Base-by-base conservation (phyloP, 257 asterid species). In the Datura wrightii region DNA sequence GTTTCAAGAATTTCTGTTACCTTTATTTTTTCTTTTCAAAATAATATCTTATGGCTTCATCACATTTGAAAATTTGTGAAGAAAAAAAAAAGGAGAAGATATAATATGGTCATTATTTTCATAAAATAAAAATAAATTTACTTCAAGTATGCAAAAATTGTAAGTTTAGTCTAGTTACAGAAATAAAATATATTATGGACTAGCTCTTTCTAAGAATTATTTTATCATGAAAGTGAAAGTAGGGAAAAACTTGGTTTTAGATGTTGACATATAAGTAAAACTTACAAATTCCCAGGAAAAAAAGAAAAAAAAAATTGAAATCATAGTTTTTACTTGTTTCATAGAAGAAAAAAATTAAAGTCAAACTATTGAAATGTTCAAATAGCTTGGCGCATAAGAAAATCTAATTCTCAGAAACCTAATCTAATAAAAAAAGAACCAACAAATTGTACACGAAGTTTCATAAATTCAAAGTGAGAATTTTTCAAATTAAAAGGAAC, bases 381-480 rank as follows among this genome's bases (percentile, higher is more conserved):
- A 13, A 50, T 74, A 48, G 11, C 44, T 24, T 48, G 60, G 42
- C 2, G 44, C 2, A 74, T 19, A 66, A 2, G 0, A 46, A 46
- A 72, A 6, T 1, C 37, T 13, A 36, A 14, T 66, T 72, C 41
- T n/a, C n/a, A 72, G 58, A 46, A 0, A 44, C 19, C 14, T n/a
- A 18, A 0, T 46, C n/a, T n/a, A n/a, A n/a, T 19, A 46, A 3
- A 54, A 11, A 52, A 41, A 69, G 79, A 39, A 16, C 54, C 54
- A 69, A 69, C 8, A 39, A 3, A 18, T 41, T 69, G 34, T 69
- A n/a, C 3, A 46, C 39, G 59, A 72, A 72, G 13, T 0, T 46
- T 72, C 80, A 72, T 72, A 72, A 37, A 37, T 66, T 66, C 48
- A 36, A 66, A 66, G 19, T 66, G 48, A 66, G 24, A 66, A 66